A percentile compares a stretch with the other conserved stretches of the same genome.
Evolutionary conservation across 495 filamentous ascomycete genomes (phyloP).

Genomic region (Pseudotulostoma volvatum): DNA sequence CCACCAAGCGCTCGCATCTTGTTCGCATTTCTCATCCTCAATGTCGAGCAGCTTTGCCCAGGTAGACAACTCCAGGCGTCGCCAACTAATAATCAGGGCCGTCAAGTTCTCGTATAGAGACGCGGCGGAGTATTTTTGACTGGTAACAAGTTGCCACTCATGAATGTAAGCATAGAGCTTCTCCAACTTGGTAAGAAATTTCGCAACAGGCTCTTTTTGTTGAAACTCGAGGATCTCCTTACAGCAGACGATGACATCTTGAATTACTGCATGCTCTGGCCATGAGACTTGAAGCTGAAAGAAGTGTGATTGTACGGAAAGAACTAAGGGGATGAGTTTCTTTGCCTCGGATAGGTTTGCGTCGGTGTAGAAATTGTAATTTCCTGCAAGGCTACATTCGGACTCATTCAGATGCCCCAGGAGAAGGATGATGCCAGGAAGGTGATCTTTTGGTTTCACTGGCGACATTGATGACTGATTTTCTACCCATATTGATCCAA

Average conservation of each 20-base stretch:
- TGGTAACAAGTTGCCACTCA: constrained; percentile 88
- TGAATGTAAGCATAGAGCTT: constrained; percentile 65
- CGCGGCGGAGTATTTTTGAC: constrained; percentile 53
- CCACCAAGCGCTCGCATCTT: constrained; percentile 83
- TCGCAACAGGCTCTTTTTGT: constrained; percentile 74
- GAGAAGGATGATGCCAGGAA: constrained; percentile 48
- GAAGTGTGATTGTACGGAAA: constrained; percentile 51
- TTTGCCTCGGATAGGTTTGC: constrained; percentile 56
- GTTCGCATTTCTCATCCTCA: constrained; percentile 55
- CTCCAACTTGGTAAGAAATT: constrained; percentile 67
- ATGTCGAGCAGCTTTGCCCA: constrained; percentile 84
- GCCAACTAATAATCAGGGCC: constrained; percentile 63
- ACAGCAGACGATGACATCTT: constrained; percentile 59
- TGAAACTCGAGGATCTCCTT: constrained; percentile 55
- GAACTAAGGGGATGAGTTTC: constrained; percentile 48
- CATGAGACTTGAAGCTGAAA: constrained; percentile 47
- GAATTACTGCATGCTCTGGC: constrained; percentile 59
- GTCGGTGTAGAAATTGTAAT: constrained; percentile 83
- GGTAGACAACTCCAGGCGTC: constrained; percentile 73
- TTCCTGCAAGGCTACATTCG: constrained; percentile 13
- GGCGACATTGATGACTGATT: constrained; percentile 16
- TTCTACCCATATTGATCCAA: constrained; percentile 25
- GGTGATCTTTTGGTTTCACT: constrained; percentile 32
- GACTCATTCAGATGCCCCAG: constrained; percentile 38
- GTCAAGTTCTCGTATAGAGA: constrained; percentile 60